A percentile compares a stretch with the other conserved stretches of the same genome.
These are phyloP conservation scores for Fusarium redolens DNA, from an alignment of 2,329 filamentous ascomycete genomes.

Conservation along the genomic window DNA sequence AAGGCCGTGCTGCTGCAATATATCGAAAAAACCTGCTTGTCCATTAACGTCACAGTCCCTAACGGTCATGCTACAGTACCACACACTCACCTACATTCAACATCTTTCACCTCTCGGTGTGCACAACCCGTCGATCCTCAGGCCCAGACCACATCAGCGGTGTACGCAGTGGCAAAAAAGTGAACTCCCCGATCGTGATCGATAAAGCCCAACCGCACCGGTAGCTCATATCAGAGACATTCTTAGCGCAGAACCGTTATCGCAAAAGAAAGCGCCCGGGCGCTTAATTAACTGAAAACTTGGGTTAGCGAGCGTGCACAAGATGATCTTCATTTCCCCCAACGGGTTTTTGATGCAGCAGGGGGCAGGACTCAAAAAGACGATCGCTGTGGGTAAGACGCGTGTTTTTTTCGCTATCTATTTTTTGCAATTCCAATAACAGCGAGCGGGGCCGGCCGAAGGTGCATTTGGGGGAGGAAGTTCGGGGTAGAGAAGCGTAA, in stretches of 20 bases:
- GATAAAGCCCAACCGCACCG: background rate
- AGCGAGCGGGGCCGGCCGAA: constrained; percentile 20
- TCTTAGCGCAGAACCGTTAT: constrained; percentile 25
- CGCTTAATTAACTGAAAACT: constrained; percentile 19
- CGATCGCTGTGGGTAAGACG: constrained; percentile 36
- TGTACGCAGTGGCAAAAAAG: constrained; percentile 19
- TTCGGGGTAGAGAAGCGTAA: constrained; percentile 4
- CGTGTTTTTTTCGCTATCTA: constrained; percentile 32
- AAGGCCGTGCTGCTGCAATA: background rate
- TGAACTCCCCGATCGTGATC: constrained; percentile 33
- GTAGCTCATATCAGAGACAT: constrained; percentile 26
- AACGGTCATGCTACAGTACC: constrained; percentile 11
- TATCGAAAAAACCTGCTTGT: constrained; percentile 9
- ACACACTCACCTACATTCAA: background rate
- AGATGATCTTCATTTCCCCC: constrained; percentile 45
- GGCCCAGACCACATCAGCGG: constrained; percentile 2
- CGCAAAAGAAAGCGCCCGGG: constrained; percentile 27
- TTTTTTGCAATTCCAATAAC: background rate
- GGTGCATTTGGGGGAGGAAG: constrained; percentile 2
- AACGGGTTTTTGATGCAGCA: constrained; percentile 30
- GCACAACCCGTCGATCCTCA: constrained; percentile 28
- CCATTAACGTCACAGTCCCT: constrained; percentile 20
- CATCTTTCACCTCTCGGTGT: background rate
- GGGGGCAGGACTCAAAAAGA: background rate
- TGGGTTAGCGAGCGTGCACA: constrained; percentile 2